Evolutionary conservation across 768 basidiomycete genomes (phyloP).

Genomic region (Boletus pseudopeckii): DNA sequence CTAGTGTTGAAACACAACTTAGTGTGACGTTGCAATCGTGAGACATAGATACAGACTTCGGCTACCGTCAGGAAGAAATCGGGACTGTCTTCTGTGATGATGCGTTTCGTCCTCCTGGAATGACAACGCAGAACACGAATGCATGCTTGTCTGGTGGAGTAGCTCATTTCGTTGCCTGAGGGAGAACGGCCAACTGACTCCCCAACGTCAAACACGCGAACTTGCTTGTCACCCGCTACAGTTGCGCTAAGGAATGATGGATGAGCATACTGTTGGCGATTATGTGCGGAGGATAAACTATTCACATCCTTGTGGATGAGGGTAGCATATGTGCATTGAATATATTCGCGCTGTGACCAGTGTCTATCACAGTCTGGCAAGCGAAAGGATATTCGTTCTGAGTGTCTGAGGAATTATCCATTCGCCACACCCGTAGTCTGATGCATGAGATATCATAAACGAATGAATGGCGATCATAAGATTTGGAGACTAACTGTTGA

Average conservation of each 20-base stretch:
- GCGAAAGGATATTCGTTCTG: constrained; percentile 57
- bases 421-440: constrained; percentile 77
- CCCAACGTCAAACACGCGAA: constrained; percentile 74
- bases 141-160: constrained; percentile 45
- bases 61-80: constrained; percentile 74
- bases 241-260: constrained; percentile 46
- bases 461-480: not conserved
- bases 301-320: constrained; percentile 73
- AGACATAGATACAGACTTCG: constrained; percentile 47
- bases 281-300: constrained; percentile 17
- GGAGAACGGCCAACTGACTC: constrained; percentile 36
- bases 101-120: constrained; percentile 65
- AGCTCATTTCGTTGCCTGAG: constrained; percentile 44
- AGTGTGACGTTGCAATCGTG: constrained; percentile 1
- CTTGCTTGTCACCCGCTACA: constrained; percentile 71
- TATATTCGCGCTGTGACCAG: constrained; percentile 81
- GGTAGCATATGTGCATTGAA: constrained; percentile 84
- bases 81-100: constrained; percentile 76
- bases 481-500: constrained; percentile 47
- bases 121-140: constrained; percentile 68
- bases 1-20: constrained; percentile 38
- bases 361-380: constrained; percentile 65
- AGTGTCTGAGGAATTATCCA: constrained; percentile 42
- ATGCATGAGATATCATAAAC: not conserved
- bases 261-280: constrained; percentile 8